Conservation (phyloP, 83 land plant species). For the Diphasiastrum complanatum region DNA sequence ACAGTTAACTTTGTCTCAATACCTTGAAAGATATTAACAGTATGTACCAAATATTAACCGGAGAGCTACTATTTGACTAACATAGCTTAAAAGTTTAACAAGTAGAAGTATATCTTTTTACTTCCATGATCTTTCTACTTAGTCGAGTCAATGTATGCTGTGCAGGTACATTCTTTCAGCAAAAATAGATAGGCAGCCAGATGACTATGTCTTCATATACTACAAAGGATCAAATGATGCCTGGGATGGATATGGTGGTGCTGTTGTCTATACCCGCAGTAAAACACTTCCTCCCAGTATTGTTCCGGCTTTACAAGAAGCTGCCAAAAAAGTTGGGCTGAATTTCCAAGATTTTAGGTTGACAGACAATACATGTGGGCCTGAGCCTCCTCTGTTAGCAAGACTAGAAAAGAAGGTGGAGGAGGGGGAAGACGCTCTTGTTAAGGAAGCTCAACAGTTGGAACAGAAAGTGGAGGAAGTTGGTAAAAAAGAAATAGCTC, state of each 20-base stretch:
- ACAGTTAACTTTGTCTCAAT: not conserved
- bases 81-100: too few relatives aligned
- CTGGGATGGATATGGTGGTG: slow-evolving; percentile 99
- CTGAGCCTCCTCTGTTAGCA: slow-evolving; percentile 88
- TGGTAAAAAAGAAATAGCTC: slow-evolving; percentile 43
- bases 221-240: slow-evolving; percentile 94
- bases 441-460: slow-evolving; percentile 63
- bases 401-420: slow-evolving; percentile 84
- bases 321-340: slow-evolving; percentile 67
- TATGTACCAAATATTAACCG: too few relatives aligned
- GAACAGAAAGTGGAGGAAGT: slow-evolving; percentile 70
- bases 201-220: slow-evolving; percentile 91
- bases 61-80: too few relatives aligned
- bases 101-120: too few relatives aligned
- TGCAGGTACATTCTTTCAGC: slow-evolving; percentile 89
- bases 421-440: slow-evolving; percentile 62
- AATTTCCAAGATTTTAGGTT: slow-evolving; percentile 68
- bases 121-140: too few relatives aligned
- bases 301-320: slow-evolving; percentile 65
- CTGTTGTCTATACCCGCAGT: slow-evolving; percentile 83
- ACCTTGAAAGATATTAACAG: not conserved
- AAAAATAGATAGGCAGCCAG: slow-evolving; percentile 60
- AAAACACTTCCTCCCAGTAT: slow-evolving; percentile 58
- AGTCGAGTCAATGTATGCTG: not conserved
- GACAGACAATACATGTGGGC: slow-evolving; percentile 89